Evolutionary conservation across 129 eudicot species (phyloP), one percentile per base, ranked within the genome.

Genomic region (Sambucus nigra): DNA sequence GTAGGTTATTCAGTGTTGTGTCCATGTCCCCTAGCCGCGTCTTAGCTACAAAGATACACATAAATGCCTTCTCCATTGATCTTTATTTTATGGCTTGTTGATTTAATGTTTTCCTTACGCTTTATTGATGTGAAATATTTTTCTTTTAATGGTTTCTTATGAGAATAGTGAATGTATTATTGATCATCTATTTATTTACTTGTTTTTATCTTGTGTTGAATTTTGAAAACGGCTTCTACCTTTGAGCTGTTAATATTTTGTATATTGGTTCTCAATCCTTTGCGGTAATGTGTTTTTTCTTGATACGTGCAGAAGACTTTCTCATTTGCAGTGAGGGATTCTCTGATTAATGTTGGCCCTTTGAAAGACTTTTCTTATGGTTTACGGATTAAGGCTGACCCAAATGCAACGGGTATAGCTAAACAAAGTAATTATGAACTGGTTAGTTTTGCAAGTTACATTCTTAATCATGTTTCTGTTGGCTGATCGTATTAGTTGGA

Each of bases 391-490:
- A 85, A 85, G 74, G 95, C 94, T 26, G 94, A 91, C 64, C 80
- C 77, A 28, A 76, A 67, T 74, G 94, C 94, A 57, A 72, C 77
- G 33, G 95, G 95, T 49, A 61, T 77, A 64, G 76, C 99, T 44
- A 92, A 92, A 69, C 99, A 86, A 68, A 86, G 99, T 66, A 92
- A 92, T 53, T 86, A 80, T 75, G 99, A 86, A 74, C 76, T 92
- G 87, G 96, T 92, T 47, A 74, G 96, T 85, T 63, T 41, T 59
- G 32, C 60, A 8, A 12, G 32, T 42, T 21, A 22, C 33, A 23
- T 48, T 47, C n/a, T 51, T 60, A 45, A 11, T 28, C 3, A 46
- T 65, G 42, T 56, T 47, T 57, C 21, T 71, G 63, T 44, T 24
- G 50, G 57, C 45, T 60, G 68, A 33, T 65, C 15, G 39, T 15